Conservation (phyloP, 176 grass and related monocot species). For the Stipa capillata region DNA sequence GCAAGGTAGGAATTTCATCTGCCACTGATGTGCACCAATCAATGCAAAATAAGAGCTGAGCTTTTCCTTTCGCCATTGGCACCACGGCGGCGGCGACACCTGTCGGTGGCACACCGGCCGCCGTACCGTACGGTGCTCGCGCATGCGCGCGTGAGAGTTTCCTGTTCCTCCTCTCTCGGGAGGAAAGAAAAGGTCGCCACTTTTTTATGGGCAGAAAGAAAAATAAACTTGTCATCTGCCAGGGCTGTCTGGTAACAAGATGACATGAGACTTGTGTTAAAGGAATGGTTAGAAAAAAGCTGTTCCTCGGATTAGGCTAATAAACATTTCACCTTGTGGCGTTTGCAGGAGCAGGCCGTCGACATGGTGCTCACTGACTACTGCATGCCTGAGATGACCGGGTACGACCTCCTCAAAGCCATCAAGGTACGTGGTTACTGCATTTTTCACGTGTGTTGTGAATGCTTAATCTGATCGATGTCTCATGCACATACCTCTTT, state of each 20-base stretch:
- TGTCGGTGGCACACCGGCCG: not conserved
- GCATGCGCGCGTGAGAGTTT: conserved; percentile 33
- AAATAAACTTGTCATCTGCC: not conserved
- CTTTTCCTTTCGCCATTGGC: not conserved
- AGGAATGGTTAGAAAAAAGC: not conserved
- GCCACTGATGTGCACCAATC: not conserved
- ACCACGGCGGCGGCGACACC: not conserved
- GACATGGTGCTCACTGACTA: conserved; percentile 98
- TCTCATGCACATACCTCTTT: not conserved
- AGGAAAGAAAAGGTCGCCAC: conserved; percentile 23
- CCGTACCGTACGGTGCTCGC: not conserved
- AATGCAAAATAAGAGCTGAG: not conserved
- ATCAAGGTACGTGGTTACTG: conserved; percentile 55
- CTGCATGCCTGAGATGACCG: conserved; percentile 98
- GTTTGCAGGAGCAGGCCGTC: conserved; percentile 66
- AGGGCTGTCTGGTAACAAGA: not conserved
- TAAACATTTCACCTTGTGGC: not conserved
- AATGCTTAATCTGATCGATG: not conserved
- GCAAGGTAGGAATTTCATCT: conserved; percentile 19
- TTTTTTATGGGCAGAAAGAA: conserved; percentile 27
- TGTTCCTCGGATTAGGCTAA: not conserved
- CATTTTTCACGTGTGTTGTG: not conserved
- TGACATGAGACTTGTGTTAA: not conserved
- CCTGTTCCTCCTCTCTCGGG: conserved; percentile 17
- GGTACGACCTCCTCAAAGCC: conserved; percentile 87